These are phyloP conservation scores for Comarum palustre DNA, from an alignment of 306 rosid species.

Conservation along the genomic window DNA sequence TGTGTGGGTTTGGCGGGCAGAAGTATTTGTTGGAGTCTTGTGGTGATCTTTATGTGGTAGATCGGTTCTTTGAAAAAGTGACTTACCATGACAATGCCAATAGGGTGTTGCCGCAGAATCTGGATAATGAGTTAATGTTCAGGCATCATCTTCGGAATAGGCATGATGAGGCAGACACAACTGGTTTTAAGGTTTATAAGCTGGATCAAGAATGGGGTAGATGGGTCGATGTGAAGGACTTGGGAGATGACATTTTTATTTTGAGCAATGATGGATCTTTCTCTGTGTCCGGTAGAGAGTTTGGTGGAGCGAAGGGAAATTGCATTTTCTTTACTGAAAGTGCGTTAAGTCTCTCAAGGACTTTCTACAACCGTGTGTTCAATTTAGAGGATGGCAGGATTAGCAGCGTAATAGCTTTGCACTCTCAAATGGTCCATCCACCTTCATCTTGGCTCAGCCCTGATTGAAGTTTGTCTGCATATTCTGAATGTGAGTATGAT, in stretches of 20 bases:
- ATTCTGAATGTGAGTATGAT: not conserved
- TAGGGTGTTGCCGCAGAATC: not conserved
- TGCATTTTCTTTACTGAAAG: slow-evolving; percentile 27
- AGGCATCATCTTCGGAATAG: not conserved
- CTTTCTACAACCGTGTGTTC: not conserved
- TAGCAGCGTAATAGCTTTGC: not conserved
- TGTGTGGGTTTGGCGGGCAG: slow-evolving; percentile 47
- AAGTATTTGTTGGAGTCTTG: slow-evolving; percentile 61
- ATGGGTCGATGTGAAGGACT: slow-evolving; percentile 25
- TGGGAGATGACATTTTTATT: slow-evolving; percentile 27
- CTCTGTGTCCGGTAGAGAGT: slow-evolving; percentile 6
- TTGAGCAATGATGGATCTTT: slow-evolving; percentile 24
- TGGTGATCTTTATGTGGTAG: slow-evolving; percentile 53
- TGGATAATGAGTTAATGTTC: not conserved
- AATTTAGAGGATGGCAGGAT: not conserved
- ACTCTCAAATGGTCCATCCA: not conserved
- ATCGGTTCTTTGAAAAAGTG: slow-evolving; percentile 31
- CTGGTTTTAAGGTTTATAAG: slow-evolving; percentile 37
- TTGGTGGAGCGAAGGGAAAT: slow-evolving; percentile 20
- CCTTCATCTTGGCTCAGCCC: not conserved
- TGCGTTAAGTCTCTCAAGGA: not conserved
- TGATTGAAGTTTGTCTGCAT: not conserved
- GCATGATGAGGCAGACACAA: not conserved
- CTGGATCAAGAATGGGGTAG: slow-evolving; percentile 34
- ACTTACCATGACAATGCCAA: no score